phyloP scores from a whole-genome alignment of 192 early-diverging fungal genomes.

The Phlyctochytrium planicorne region DNA sequence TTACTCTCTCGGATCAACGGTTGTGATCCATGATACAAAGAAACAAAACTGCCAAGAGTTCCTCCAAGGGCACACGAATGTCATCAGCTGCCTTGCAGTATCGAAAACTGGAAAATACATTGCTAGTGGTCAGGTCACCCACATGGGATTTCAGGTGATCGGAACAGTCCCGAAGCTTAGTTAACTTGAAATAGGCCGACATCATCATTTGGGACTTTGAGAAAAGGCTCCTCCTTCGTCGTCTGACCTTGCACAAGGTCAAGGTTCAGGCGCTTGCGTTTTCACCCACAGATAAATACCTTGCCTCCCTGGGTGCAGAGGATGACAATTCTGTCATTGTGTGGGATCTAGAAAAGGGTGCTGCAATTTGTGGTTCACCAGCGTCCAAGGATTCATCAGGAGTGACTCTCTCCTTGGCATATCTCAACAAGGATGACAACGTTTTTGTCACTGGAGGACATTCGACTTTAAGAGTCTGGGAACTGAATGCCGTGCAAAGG shows the following conservation, averaged over 20 bases:
- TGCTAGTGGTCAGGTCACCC: slow-evolving; percentile 58
- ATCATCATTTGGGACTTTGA: slow-evolving; percentile 65
- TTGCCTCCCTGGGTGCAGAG: slow-evolving; percentile 54
- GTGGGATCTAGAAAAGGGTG: slow-evolving; percentile 51
- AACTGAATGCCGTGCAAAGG: slow-evolving; percentile 45
- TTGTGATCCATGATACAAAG: slow-evolving; percentile 43
- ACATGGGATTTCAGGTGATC: slow-evolving; percentile 62
- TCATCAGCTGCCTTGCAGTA: slow-evolving; percentile 51
- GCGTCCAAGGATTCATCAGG: slow-evolving; percentile 55
- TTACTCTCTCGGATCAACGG: slow-evolving; percentile 58
- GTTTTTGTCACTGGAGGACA: slow-evolving; percentile 55
- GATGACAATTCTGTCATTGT: slow-evolving; percentile 59
- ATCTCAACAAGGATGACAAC: slow-evolving; percentile 50
- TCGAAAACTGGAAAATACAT: slow-evolving; percentile 46
- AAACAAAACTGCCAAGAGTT: slow-evolving; percentile 47
- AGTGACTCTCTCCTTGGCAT: slow-evolving; percentile 45
- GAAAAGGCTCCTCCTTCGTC: slow-evolving; percentile 30
- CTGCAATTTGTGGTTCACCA: slow-evolving; percentile 54
- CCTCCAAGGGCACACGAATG: slow-evolving; percentile 59
- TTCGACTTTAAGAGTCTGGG: slow-evolving; percentile 56
- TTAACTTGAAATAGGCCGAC: slow-evolving; percentile 42
- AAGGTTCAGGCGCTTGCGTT: slow-evolving; percentile 60
- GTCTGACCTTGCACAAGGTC: slow-evolving; percentile 56
- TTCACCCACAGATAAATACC: slow-evolving; percentile 49
- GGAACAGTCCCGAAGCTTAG: background rate